Evolutionary conservation across 2,329 filamentous ascomycete genomes (phyloP).

Genomic region (Venturia effusa): DNA sequence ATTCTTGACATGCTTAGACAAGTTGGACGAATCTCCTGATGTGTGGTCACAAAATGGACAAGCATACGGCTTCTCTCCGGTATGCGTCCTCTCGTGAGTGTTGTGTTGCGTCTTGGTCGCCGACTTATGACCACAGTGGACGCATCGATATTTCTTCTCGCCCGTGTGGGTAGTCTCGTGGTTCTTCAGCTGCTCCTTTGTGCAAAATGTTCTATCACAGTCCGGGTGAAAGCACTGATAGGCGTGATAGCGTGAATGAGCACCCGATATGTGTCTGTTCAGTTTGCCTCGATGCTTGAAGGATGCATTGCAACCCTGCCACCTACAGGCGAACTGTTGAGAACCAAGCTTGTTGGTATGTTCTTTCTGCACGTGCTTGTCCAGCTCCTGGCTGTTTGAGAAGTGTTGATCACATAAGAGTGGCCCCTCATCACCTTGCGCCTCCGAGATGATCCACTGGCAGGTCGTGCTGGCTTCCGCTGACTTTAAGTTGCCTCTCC

Average conservation of each 20-base stretch:
- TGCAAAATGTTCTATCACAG: slow-evolving; percentile 9
- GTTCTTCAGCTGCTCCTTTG: slow-evolving; percentile 12
- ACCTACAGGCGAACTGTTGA: slow-evolving; percentile 5
- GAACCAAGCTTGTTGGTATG: slow-evolving; percentile 8
- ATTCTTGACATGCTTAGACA: slow-evolving; percentile 8
- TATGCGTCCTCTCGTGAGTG: slow-evolving; percentile 12
- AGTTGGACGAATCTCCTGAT: slow-evolving; percentile 6
- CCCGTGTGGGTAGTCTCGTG: slow-evolving; percentile 11
- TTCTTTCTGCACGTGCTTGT: slow-evolving; percentile 5
- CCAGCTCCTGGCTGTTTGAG: slow-evolving; percentile 5
- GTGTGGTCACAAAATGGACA: slow-evolving; percentile 9
- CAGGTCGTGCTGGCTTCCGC: slow-evolving; percentile 1
- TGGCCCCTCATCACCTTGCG: background rate
- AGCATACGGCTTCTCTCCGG: slow-evolving; percentile 8
- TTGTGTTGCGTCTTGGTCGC: slow-evolving; percentile 12
- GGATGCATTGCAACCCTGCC: slow-evolving; percentile 4
- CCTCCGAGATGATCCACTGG: background rate
- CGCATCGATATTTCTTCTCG: slow-evolving; percentile 9
- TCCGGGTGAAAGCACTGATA: slow-evolving; percentile 7
- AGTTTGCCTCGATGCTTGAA: slow-evolving; percentile 12
- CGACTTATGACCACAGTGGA: slow-evolving; percentile 3
- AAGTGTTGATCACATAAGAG: background rate
- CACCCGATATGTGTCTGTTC: slow-evolving; percentile 10
- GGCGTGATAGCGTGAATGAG: slow-evolving; percentile 5
- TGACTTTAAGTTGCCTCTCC: background rate